Evolutionary conservation across 768 basidiomycete species (phyloP), one percentile per base, ranked within the genome.

Genomic region (Flagelloscypha sp.): DNA sequence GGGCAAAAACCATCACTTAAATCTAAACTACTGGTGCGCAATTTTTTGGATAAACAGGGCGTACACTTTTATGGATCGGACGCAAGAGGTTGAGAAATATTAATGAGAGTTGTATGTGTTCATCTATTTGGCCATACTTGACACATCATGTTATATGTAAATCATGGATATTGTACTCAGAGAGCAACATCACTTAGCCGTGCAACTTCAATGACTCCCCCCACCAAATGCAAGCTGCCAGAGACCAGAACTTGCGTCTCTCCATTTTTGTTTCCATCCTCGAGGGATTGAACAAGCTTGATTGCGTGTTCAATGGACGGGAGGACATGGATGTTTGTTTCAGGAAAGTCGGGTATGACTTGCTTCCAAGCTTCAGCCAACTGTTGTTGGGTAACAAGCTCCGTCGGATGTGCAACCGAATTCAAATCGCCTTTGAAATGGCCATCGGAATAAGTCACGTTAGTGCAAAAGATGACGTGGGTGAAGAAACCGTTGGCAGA

Each of bases 211-310:
- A 98, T 83, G 9, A 92, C 66, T 2, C 95, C 95, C 13, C 95
- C 95, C 6, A 98, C 79, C 11, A 99, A 71, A 59, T 93, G 93
- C 43, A 99, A 55, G 57, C 90, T 95, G 4, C 95, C 95, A 3
- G 89, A 72, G 5, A 94, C 90, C 11, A 99, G 65, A n/a, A 90
- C 76, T 37, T 83, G 67, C 1, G 58, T 49, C 27, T 46, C 50
- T 28, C 37, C 45, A 24, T 53, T 44, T 2, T 53, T 46, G 4
- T 50, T 42, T 11, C 30, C 37, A 5, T 53, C 43, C 7, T 59
- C 49, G n/a, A 75, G 48, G 3, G 57, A 48, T 9, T 77, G 68
- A 4, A 89, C 70, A 17, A 75, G 49, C 20, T 68, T 63, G n/a
- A 97, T 66, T 4, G 93, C 89, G 51, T 97, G 82, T 54, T 98